Evolutionary conservation across 2,329 filamentous ascomycete genomes (phyloP), one percentile per base, ranked within the genome.

Genomic region (Penicillium sp.): DNA sequence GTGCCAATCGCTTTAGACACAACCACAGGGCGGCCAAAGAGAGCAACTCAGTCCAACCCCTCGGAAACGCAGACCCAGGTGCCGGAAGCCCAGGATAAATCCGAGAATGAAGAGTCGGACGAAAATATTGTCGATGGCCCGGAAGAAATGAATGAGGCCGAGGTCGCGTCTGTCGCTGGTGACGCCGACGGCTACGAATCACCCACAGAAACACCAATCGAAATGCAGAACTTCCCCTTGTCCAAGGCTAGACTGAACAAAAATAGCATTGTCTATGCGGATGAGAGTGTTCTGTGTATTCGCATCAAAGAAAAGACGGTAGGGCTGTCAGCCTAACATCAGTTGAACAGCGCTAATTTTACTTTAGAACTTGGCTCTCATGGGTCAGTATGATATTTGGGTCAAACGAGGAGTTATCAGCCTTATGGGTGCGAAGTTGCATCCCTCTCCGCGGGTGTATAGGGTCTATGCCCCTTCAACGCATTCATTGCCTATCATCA

Each of bases 371-470:
- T 78, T 71, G 27, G 72, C 74, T 8, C 50, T 80, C 6, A 50
- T 79, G n/a, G 85, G 85, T 13, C 78, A 81, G 44, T 87, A 84
- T 64, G 78, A 84, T 56, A 67, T 88, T n/a, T 79, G 79, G 71
- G 80, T 88, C 5, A 77, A 80, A 45, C 75, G 78, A 64, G 85
- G 85, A 13, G 77, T 83, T 26, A 71, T 86, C 33, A 82, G 80
- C 48, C 67, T 87, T 48, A 82, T 84, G 67, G 85, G 85, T 33
- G 83, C 84, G n/a, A 82, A 83, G 42, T 63, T 88, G 10, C 76
- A 79, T 54, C 76, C 81, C 13, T 77, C 78, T 2, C 66, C 75
- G 8, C 63, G 64, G 13, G 47, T 73, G 1, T 78, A 81, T 62
- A 74, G 81, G 55, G 78, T 85, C 8, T 85, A 79, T 70, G 83